These are phyloP conservation scores for Xerophyta viscosa DNA, from an alignment of 106 monocot genomes.

Conservation along the genomic window DNA sequence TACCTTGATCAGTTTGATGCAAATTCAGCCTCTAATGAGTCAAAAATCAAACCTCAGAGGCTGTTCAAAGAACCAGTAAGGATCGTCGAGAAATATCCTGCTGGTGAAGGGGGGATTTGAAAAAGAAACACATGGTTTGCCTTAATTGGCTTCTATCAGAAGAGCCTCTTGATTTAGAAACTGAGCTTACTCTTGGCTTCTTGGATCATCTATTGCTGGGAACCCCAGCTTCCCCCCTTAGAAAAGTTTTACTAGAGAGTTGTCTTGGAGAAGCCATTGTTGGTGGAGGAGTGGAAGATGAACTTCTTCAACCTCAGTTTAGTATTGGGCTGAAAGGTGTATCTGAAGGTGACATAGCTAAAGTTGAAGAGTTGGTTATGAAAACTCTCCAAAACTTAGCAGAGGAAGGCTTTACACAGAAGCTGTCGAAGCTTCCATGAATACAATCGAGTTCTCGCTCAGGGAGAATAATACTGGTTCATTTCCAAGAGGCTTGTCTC, in stretches of 20 bases:
- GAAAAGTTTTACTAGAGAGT: conserved; percentile 86
- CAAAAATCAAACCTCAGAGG: conserved; percentile 77
- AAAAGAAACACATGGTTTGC: conserved; percentile 92
- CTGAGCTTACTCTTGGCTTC: conserved; percentile 85
- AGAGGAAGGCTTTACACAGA: conserved; percentile 80
- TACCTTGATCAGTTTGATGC: conserved; percentile 90
- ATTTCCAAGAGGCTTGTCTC: conserved; percentile 88
- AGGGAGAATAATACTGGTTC: conserved; percentile 99
- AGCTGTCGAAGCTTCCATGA: conserved; percentile 98
- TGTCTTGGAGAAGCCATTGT: conserved; percentile 86
- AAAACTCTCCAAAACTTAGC: conserved; percentile 63
- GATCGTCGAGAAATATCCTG: conserved; percentile 85
- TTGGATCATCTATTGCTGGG: conserved; percentile 90
- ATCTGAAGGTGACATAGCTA: conserved; percentile 54
- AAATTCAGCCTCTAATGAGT: conserved; percentile 52
- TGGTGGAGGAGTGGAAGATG: conserved; percentile 96
- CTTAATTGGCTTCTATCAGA: conserved; percentile 91
- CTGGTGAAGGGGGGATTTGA: conserved; percentile 63
- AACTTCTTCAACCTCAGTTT: conserved; percentile 92
- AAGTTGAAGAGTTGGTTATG: conserved; percentile 79
- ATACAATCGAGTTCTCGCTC: conserved; percentile 92
- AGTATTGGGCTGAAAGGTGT: conserved; percentile 93
- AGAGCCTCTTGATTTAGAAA: conserved; percentile 66
- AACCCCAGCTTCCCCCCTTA: conserved; percentile 89
- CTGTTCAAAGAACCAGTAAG: conserved; percentile 70